Percentiles rank a stretch among this genome's conserved stretches.
Evolutionary conservation across 169 alveolate species (phyloP).

Genomic region (Eimeria sp.): DNA sequence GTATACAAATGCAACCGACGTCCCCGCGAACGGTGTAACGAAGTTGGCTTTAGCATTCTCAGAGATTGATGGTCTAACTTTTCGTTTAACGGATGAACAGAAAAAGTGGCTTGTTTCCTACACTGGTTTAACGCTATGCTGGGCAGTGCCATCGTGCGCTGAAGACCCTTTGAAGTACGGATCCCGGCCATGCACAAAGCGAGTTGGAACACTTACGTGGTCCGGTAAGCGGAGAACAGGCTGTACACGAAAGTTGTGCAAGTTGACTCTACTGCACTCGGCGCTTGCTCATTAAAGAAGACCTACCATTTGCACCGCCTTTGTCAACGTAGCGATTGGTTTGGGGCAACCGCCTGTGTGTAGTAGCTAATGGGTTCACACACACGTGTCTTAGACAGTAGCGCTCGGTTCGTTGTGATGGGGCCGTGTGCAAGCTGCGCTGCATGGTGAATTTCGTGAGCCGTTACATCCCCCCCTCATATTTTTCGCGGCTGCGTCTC

Average conservation of each 20-base stretch:
- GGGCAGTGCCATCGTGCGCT: constrained; percentile 40
- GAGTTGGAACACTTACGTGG: constrained; percentile 45
- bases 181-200: constrained; percentile 65
- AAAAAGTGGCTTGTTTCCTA: neutral
- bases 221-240: constrained; percentile 37
- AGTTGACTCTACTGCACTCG: neutral
- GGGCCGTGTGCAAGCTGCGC: neutral
- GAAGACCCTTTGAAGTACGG: constrained; percentile 10
- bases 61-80: neutral
- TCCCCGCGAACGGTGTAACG: constrained; percentile 3
- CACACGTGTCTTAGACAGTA: neutral
- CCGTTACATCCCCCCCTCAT: neutral
- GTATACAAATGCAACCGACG: constrained; percentile 13
- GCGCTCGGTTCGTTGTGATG: neutral
- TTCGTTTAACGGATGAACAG: constrained; percentile 26
- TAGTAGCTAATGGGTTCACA: neutral
- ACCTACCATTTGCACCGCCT: neutral
- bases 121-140: constrained; percentile 24
- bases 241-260: neutral
- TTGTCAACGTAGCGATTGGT: neutral
- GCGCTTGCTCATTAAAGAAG: neutral
- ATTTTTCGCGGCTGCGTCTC: neutral
- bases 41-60: neutral
- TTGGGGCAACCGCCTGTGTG: neutral
- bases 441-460: neutral